Evolutionary conservation across 495 filamentous ascomycete species (phyloP).

Genomic region (Halenospora varia): DNA sequence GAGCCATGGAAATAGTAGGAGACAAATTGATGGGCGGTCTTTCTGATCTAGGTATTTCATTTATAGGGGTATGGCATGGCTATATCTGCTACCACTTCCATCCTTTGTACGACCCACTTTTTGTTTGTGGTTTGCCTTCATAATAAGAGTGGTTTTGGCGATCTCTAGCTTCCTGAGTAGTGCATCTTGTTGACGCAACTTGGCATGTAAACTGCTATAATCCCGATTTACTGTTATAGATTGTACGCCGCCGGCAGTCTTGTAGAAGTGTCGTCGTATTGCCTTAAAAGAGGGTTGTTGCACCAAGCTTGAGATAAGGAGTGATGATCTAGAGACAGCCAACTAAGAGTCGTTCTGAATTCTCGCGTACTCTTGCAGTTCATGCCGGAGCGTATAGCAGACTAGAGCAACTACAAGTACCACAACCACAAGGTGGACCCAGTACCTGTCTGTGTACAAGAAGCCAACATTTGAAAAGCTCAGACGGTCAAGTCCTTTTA

Average conservation of each 20-base stretch:
- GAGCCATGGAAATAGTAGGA: constrained; percentile 65
- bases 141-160: constrained; percentile 16
- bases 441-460: constrained; percentile 56
- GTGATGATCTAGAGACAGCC: constrained; percentile 60
- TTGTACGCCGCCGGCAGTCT: neutral
- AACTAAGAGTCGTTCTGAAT: constrained; percentile 38
- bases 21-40: constrained; percentile 64
- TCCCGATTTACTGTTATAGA: constrained; percentile 10
- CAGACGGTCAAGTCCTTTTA: constrained; percentile 58
- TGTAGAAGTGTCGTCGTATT: constrained; percentile 10
- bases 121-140: constrained; percentile 23
- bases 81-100: constrained; percentile 47
- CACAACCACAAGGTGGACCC: constrained; percentile 68
- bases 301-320: constrained; percentile 8
- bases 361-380: constrained; percentile 67
- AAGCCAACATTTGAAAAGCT: constrained; percentile 65
- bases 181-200: constrained; percentile 8
- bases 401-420: constrained; percentile 57
- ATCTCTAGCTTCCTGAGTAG: constrained; percentile 12
- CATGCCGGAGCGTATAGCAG: constrained; percentile 64
- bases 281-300: constrained; percentile 5
- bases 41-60: constrained; percentile 61
- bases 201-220: constrained; percentile 9
- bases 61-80: constrained; percentile 58
- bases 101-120: constrained; percentile 56